Evolutionary conservation across 148 eudicot species (phyloP).

Genomic region (Dianthus caryophyllus): DNA sequence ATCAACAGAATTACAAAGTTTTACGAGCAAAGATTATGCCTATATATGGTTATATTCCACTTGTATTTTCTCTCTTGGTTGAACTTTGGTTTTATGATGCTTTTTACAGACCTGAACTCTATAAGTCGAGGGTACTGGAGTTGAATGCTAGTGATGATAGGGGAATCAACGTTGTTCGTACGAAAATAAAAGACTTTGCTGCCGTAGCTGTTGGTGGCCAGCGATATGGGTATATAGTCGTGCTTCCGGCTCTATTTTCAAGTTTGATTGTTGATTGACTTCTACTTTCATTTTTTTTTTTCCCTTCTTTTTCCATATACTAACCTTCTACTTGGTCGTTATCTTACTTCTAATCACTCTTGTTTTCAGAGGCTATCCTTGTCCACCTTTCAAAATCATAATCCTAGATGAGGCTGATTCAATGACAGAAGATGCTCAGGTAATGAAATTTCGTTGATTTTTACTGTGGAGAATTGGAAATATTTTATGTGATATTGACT

Average conservation of each 20-base stretch:
- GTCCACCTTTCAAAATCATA: constrained; percentile 89
- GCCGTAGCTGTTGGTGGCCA: constrained; percentile 86
- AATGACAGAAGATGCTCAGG: constrained; percentile 99
- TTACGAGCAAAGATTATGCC: background rate
- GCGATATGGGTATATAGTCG: constrained; percentile 50
- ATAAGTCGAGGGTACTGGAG: constrained; percentile 92
- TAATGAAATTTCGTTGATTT: constrained; percentile 23
- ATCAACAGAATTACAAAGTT: background rate
- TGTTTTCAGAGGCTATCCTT: constrained; percentile 66
- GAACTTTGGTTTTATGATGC: constrained; percentile 6
- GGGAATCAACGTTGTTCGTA: constrained; percentile 96
- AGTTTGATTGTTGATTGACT: constrained; percentile 8
- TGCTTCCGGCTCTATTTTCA: constrained; percentile 14
- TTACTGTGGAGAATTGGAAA: background rate
- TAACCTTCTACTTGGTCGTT: background rate
- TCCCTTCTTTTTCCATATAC: background rate
- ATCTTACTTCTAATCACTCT: background rate
- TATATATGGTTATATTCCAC: background rate
- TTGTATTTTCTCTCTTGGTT: background rate
- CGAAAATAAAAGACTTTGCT: constrained; percentile 88
- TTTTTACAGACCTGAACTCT: constrained; percentile 74
- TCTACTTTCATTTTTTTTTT: background rate
- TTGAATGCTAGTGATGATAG: constrained; percentile 99
- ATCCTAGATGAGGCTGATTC: constrained; percentile 98
- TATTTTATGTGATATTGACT: background rate